Percentiles rank a stretch among this genome's conserved stretches.
Evolutionary conservation across 129 eudicot species (phyloP).

Genomic region (Artemisia argyi): DNA sequence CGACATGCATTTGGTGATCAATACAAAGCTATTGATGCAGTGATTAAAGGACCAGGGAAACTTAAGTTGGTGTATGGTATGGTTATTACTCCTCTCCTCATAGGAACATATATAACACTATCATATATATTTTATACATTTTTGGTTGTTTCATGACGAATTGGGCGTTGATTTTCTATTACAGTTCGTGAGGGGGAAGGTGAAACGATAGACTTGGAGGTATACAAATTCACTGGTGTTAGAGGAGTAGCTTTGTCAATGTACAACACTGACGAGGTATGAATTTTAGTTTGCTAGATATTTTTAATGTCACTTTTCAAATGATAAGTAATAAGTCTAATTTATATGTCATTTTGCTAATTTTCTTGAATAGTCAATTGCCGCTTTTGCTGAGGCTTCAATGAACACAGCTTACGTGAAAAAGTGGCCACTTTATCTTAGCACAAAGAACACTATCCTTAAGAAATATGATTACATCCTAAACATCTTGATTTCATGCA

Average conservation of each 20-base stretch:
- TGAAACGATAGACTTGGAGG: constrained; percentile 73
- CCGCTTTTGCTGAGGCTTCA: no score
- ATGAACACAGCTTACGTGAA: no score
- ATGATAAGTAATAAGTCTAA: neutral
- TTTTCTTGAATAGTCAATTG: no score
- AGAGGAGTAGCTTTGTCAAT: constrained; percentile 93
- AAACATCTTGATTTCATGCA: no score
- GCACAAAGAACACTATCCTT: no score
- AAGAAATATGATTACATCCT: no score
- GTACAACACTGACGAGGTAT: constrained; percentile 98
- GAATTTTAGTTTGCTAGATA: neutral
- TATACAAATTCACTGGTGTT: constrained; percentile 74
- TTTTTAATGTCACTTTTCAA: neutral
- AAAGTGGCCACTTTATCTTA: no score
- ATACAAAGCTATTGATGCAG: constrained; percentile 86
- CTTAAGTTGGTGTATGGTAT: constrained; percentile 82
- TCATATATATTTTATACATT: no score
- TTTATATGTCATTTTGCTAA: no score
- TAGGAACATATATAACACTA: neutral
- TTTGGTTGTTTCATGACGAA: neutral
- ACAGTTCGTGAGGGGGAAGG: constrained; percentile 89
- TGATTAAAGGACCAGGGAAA: constrained; percentile 89
- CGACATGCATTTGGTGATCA: constrained; percentile 99
- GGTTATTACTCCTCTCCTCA: neutral
- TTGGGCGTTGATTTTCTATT: constrained; percentile 8